Evolutionary conservation across 164 flowering plant genomes (phyloP), one percentile per base, ranked within the genome.

Genomic region (Warburgia ugandensis): DNA sequence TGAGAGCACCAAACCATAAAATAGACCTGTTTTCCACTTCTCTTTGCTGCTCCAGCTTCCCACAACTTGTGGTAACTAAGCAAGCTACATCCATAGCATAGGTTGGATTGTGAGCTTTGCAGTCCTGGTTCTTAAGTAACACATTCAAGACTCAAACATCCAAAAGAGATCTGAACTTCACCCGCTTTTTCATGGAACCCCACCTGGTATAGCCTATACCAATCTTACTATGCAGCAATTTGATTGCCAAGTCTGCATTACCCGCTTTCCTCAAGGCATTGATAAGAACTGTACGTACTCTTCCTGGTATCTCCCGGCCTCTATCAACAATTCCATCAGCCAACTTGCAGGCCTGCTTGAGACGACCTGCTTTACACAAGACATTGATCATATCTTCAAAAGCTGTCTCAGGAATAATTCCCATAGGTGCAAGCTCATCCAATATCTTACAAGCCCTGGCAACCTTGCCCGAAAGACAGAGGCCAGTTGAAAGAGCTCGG

Each of bases 241-340:
- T 89, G 62, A 86, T 72, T 27, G 96, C 95, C 64, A 94, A 59
- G 27, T 80, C 89, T 9, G 80, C 62, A 64, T 86, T 86, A 14
- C 97, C 99, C 14, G 95, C 77, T 68, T 89, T 94, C 67, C 97
- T 77, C 72, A 89, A 77, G n/a, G 99, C 89, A 72, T 94, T 89
- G 32, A 94, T 75, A 23, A 94, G 54, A 60, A 80, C 52, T 48
- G 90, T 84, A 0, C 97, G 85, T 21, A 86, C 68, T 59, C 63
- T 77, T 27, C 92, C 97, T 1, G 99, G 94, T 50, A 84, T 78
- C 69, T 94, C 99, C 43, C 94, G 73, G 14, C 91, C 97, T 55
- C 99, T 76, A 50, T 84, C 97, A 48, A 86, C 79, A 65, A 94
- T 59, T 19, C 97, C 94, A 77, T 94, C 99, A 29, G 92, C 99